Evolutionary conservation across 2,329 filamentous ascomycete genomes (phyloP), one percentile per base, ranked within the genome.

Genomic region (Neodidymelliopsis sp.): DNA sequence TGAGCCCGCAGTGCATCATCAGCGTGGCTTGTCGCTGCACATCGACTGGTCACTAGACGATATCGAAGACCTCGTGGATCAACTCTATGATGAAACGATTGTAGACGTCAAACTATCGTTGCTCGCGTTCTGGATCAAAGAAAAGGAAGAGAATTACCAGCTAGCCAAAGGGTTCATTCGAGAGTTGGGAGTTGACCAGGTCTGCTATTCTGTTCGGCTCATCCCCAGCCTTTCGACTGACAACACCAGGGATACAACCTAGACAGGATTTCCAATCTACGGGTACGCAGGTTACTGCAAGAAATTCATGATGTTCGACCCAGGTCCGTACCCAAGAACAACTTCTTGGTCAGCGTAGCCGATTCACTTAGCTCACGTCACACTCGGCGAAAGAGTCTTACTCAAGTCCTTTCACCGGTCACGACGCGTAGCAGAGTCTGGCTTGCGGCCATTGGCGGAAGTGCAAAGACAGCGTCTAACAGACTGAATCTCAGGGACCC

Each of bases 171-270:
- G 41, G n/a, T 38, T 65, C 16, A 56, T 71, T 19, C 59, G 68
- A 2, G 66, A 71, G 50, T 38, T 71, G 4, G 44, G 34, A 5
- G 35, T 68, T 1, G 65, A 68, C 27, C 62, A 66, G 49, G 66
- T 66, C 28, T 29, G 42, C 38, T 8, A 9, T 1, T 6, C 10
- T 12, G 13, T 28, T 27, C 10, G 6, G 11, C 9, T 7, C 10
- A 24, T 20, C 12, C 6, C 30, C 30, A 31, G 33, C 23, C 10
- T 34, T 4, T n/a, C 2, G 7, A 4, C 11, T 43, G 16, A 49
- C 39, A 7, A 15, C 15, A 6, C 2, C 5, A 63, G 60, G 60
- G 59, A 5, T 63, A 63, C 38, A 63, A 56, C 16, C 20, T 57
- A 4, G 43, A 48, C 8, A 59, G 59, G 4, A 50, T 61, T n/a